Base-by-base conservation (phyloP, 2,329 filamentous ascomycete genomes). In the Hypoxylon rubiginosum region DNA sequence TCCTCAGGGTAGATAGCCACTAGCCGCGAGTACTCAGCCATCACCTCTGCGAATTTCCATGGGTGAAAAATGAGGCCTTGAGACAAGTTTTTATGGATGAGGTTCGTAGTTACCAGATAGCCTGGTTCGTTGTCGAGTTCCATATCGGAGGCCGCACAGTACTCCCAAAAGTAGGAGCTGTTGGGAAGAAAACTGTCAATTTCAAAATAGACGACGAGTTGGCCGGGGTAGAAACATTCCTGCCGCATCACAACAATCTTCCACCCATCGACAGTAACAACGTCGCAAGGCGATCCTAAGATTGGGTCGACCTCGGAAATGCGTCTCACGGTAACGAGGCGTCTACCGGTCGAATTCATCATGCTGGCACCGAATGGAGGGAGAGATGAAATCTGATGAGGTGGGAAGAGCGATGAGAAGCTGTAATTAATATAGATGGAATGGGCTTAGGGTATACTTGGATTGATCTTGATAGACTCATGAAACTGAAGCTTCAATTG, bases 181-280 rank as follows among this genome's bases (percentile, higher is more conserved):
- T 46, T 49, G 7, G 76, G 76, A 6, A 79, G 51, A 65, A 78
- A 76, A 48, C 72, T 74, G 64, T 79, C 76, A 21, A 77, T 74
- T 58, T 78, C 75, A 53, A 78, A 75, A 43, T 70, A 79, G 17
- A 79, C 63, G 4, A 77, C 73, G 0, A 73, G 53, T n/a, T 78
- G 66, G 45, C 72, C 73, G 1, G 62, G 50, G 15, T 65, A 2
- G 63, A 65, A 73, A 0, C 56, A 41, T 8, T 52, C 58, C 3
- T 56, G 52, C 2, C 36, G 30, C 1, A 8, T 41, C 1, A 67
- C 64, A 1, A 77, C 65, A 1, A 78, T 71, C 1, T 50, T 69
- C 74, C 75, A 77, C 2, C 74, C 74, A n/a, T 74, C 75, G 3
- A 79, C 54, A 1, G 58, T 72, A 26, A 68, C 64, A 2, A 72